Conservation (phyloP, 225 moss, liverwort and hornwort species). For the Asterella californica region DNA sequence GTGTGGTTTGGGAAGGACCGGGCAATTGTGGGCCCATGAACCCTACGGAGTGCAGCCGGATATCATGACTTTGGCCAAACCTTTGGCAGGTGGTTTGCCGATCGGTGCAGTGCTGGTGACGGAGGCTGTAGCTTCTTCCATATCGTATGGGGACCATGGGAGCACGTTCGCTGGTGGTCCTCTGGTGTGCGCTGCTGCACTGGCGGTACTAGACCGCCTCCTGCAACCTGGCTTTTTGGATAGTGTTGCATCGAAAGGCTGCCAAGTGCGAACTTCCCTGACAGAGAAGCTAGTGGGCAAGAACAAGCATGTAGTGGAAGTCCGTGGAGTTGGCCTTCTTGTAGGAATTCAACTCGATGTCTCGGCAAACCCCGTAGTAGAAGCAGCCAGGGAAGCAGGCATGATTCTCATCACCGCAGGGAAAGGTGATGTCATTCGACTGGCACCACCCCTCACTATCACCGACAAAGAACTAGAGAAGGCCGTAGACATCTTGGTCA, state of each 20-base stretch:
- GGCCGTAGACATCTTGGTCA: slow-evolving; percentile 60
- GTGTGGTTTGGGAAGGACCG: slow-evolving; percentile 78
- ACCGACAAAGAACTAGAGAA: slow-evolving; percentile 66
- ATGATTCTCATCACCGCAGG: slow-evolving; percentile 83
- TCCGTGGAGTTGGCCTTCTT: slow-evolving; percentile 79
- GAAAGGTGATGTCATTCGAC: slow-evolving; percentile 78
- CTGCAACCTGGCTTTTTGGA: slow-evolving; percentile 56
- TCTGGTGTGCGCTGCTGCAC: slow-evolving; percentile 55
- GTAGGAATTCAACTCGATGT: slow-evolving; percentile 81
- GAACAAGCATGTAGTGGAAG: slow-evolving; percentile 69
- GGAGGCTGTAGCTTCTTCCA: slow-evolving; percentile 63
- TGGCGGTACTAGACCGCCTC: slow-evolving; percentile 51
- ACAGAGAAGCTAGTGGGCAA: slow-evolving; percentile 42
- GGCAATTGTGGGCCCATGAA: slow-evolving; percentile 76
- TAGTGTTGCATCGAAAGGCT: slow-evolving; percentile 50
- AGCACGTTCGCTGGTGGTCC: slow-evolving; percentile 60
- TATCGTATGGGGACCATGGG: slow-evolving; percentile 63
- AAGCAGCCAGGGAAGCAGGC: slow-evolving; percentile 65
- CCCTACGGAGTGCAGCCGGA: slow-evolving; percentile 65
- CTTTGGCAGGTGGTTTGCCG: slow-evolving; percentile 80
- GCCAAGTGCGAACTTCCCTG: slow-evolving; percentile 34
- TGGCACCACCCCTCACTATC: slow-evolving; percentile 82
- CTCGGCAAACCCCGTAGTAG: slow-evolving; percentile 63
- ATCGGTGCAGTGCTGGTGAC: slow-evolving; percentile 85
- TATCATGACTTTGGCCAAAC: slow-evolving; percentile 88